Base-by-base conservation (phyloP, 768 basidiomycete species). In the Mrakia blollopis region DNA sequence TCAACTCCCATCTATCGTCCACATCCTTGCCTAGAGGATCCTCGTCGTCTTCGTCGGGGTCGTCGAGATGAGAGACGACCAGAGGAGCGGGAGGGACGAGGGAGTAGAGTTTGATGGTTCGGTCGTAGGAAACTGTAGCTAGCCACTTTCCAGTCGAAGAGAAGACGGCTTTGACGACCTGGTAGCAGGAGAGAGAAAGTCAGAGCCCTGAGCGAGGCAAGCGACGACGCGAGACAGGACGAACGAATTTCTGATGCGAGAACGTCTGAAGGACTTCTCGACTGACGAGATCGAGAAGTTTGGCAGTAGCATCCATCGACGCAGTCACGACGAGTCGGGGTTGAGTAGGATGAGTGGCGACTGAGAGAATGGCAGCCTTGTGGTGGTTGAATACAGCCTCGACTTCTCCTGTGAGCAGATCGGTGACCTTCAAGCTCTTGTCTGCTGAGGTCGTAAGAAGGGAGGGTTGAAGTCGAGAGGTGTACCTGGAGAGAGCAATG, bases 381-480 rank as follows among this genome's bases (percentile, higher is more conserved):
- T 80, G 78, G 23, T 78, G 65, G 60, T 77, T 75, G 7, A 73
- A 71, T 50, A 81, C 80, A 75, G 80, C 77, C 30, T 74, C 67
- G 3, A 82, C 78, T 25, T 79, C 78, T 72, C 80, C 80, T 1
- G 77, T 71, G 4, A 67, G 61, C 9, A 69, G 30, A 3, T 78
- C 78, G 68, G 79, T 80, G 44, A 82, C 39, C 71, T 80, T 80
- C 78, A 82, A 75, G 0, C 80, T 79, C 39, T 79, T 79, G 77
- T 81, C 82, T n/a, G 81, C 79, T 7, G 81, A 78, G 23, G 81
- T 80, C 5, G 81, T 81, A 14, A 81, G 74, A 61, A 82, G 67
- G 37, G 79, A 80, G 1, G 76, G 79, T 14, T 54, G 41, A 28
- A 44, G 30, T 14, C 28, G 35, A 23, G 73, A 61, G 30, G 54